Evolutionary conservation across 129 eudicot genomes (phyloP), one percentile per base, ranked within the genome.

Genomic region (Solidago caesia): DNA sequence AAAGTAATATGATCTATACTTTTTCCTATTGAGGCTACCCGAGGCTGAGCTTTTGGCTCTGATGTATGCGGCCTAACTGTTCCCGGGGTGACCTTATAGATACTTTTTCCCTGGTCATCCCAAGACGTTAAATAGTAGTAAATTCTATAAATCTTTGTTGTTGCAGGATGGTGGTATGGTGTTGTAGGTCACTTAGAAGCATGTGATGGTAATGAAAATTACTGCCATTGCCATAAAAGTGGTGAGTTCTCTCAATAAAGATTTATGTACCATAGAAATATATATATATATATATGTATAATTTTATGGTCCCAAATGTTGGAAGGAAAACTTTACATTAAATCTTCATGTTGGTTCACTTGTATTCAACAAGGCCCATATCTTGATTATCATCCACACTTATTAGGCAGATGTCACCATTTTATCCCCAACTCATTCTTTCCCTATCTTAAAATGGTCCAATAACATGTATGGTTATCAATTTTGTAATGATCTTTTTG

Each of bases 161-260:
- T 64, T 83, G 85, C 84, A 93, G 98, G 98, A 52, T 93, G 98
- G 98, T 93, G 98, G 98, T 93, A 93, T 86, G 98, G 98, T 59
- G 77, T 88, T 79, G 92, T 93, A 44, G 96, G 97, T 70, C 98
- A 93, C 85, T 83, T 93, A 78, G 97, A 93, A 82, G 57, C 87
- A 60, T 93, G 98, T 62, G 97, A 93, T 78, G 96, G 98, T 61
- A 88, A 86, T 60, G 73, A 64, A 11, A 79, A 25, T 76, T 88
- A 90, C 85, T 93, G 98, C 82, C 90, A 77, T 14, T 93, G 98
- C 81, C 89, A 76, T 68, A 81, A 82, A 78, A 93, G 84, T 79
- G 97, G 98, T 93, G 72, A 90, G 92, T 82, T 57, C 51, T 9
- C 48, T 21, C 39, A 33, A 62, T 74, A 14, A 48, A 74, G 42